Conservation (phyloP, 441 rosid species). For the Euphorbia corollata region DNA sequence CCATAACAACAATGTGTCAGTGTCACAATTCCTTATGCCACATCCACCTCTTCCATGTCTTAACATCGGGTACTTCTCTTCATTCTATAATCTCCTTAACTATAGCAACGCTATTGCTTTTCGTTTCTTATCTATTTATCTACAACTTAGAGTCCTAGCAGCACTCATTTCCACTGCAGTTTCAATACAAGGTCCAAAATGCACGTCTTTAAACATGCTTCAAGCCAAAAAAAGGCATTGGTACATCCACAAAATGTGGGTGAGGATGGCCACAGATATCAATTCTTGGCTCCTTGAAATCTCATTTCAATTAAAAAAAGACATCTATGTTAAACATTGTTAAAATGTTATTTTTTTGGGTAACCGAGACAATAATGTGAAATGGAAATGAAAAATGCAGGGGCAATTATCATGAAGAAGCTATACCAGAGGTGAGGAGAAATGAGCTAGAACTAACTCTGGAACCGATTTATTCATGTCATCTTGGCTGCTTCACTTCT, state of each 20-base stretch:
- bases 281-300: too few relatives aligned
- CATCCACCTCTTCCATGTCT: conserved; percentile 47
- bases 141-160: too few relatives aligned
- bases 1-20: conserved; percentile 30
- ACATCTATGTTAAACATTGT: too few relatives aligned
- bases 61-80: conserved; percentile 49
- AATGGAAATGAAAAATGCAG: conserved; percentile 28
- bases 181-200: too few relatives aligned
- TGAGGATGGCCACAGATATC: too few relatives aligned
- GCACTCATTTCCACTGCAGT: too few relatives aligned
- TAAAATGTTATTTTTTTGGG: too few relatives aligned
- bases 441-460: conserved; percentile 63
- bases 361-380: neutral
- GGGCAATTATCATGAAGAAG: conserved; percentile 49
- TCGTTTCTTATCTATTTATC: neutral
- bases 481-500: conserved; percentile 53
- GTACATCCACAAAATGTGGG: too few relatives aligned
- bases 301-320: too few relatives aligned
- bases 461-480: conserved; percentile 50
- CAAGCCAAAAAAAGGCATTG: too few relatives aligned
- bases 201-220: too few relatives aligned
- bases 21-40: conserved; percentile 35
- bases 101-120: neutral
- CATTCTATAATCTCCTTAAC: neutral
- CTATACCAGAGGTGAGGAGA: conserved; percentile 47